A percentile compares a stretch with the other conserved stretches of the same genome.
Conservation (phyloP, 805 yeast species). For the Saccharomyces mikatae region DNA sequence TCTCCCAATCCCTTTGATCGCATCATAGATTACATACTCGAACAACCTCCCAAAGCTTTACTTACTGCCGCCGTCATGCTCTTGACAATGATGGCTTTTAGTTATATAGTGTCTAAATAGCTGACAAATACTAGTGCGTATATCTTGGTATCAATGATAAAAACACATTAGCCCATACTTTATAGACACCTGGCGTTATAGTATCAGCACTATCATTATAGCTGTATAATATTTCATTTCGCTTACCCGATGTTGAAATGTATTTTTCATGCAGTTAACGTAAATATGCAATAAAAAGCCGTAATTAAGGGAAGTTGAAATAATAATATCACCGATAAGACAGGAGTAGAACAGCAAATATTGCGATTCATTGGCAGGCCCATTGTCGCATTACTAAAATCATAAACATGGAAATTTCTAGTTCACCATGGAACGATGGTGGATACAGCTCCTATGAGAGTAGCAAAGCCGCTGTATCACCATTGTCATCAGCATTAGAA, state of each 20-base stretch:
- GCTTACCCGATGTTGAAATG: neutral
- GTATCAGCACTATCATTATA: neutral
- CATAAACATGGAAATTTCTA: neutral
- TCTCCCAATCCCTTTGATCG: neutral
- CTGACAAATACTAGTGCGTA: neutral
- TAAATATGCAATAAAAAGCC: neutral
- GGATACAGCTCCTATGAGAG: neutral
- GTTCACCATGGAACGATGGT: neutral
- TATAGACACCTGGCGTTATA: neutral
- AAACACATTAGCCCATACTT: neutral
- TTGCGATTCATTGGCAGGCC: neutral
- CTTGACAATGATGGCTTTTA: neutral
- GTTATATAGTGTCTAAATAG: neutral
- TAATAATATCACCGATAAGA: neutral
- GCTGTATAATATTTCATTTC: neutral
- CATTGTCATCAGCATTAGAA: neutral
- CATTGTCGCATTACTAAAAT: neutral
- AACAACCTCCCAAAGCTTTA: neutral
- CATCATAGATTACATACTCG: neutral
- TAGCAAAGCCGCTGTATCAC: neutral
- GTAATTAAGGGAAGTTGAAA: neutral
- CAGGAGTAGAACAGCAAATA: neutral
- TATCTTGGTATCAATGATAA: neutral
- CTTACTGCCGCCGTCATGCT: neutral
- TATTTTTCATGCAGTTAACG: neutral